Evolutionary conservation across 2,329 filamentous ascomycete genomes (phyloP).

Genomic region (Phaeosphaeria sp.): DNA sequence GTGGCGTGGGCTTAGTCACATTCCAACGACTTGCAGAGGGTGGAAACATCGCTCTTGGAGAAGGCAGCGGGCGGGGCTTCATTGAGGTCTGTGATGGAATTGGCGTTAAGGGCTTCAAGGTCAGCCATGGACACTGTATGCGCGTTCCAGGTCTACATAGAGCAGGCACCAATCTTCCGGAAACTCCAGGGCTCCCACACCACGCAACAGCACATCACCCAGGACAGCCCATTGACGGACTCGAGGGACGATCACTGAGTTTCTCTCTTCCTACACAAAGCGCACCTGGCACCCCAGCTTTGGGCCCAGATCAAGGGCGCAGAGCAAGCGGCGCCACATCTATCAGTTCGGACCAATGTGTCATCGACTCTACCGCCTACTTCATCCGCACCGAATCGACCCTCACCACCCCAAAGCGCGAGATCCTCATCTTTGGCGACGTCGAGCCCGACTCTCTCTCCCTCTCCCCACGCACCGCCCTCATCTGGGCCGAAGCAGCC

Average conservation of each 20-base stretch:
- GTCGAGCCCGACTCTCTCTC: slow-evolving; percentile 92
- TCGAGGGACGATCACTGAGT: slow-evolving; percentile 42
- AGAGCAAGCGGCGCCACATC: slow-evolving; percentile 18
- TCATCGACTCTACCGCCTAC: slow-evolving; percentile 89
- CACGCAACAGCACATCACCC: slow-evolving; percentile 28
- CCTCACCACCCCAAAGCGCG: slow-evolving; percentile 50
- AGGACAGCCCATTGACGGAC: slow-evolving; percentile 17
- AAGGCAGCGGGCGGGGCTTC: slow-evolving; percentile 82
- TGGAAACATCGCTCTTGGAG: slow-evolving; percentile 82
- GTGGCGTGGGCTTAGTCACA: slow-evolving; percentile 88
- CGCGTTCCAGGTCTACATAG: slow-evolving; percentile 61
- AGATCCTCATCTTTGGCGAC: slow-evolving; percentile 94
- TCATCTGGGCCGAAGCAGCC: slow-evolving; percentile 87
- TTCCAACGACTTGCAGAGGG: slow-evolving; percentile 89
- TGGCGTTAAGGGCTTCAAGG: slow-evolving; percentile 83
- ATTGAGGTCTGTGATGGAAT: slow-evolving; percentile 87
- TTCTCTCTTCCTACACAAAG: slow-evolving; percentile 44
- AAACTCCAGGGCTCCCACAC: slow-evolving; percentile 39
- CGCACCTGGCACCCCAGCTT: slow-evolving; percentile 45
- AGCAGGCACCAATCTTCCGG: slow-evolving; percentile 51
- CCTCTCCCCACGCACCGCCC: slow-evolving; percentile 77
- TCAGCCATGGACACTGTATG: slow-evolving; percentile 90
- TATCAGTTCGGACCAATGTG: slow-evolving; percentile 58
- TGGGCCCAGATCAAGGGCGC: slow-evolving; percentile 27
- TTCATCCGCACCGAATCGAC: slow-evolving; percentile 78